Base-by-base conservation (phyloP, 176 grass and related monocot genomes). In the Eleusine coracana region DNA sequence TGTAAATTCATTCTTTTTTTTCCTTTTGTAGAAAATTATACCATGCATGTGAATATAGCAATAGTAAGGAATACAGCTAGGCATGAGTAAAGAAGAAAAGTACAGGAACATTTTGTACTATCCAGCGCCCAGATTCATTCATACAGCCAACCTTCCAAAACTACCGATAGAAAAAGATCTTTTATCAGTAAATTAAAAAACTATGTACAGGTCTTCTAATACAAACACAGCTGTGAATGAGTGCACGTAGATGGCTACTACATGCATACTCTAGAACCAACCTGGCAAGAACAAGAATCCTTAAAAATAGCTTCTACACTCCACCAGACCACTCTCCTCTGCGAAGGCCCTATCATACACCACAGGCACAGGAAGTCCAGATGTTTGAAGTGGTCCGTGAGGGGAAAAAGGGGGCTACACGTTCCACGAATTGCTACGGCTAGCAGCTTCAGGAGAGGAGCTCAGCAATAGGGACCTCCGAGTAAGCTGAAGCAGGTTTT, bases 21-120 rank as follows among this genome's bases (percentile, higher is more conserved):
- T 48, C 31, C 31, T 34, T 34, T 34, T 34, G 31, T 39, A 70
- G 10, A 14, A 25, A 73, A 49, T 9, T 72, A 50, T 72, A 29
- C 23, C 27, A 71, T 41, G 18, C 77, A 89, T 71, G 46, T 86
- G 78, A 38, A 40, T 16, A 67, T 31, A 28, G 56, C 28, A 78
- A 86, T 77, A 86, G 59, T 82, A 71, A 69, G 46, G 46, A 66
- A 18, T 21, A 67, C 73, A 58, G 36, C 40, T 74, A 61, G 20
- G 60, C 70, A 74, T 66, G 63, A 21, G 14, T 18, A n/a, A 21
- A 71, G 18, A 15, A 56, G 39, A 51, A 18, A 34, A 49, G 39
- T 17, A 25, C 61, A 87, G 73, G 52, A 55, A 50, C 69, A 40
- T n/a, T 68, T 68, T 61, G 68, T 29, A 40, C 69, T 7, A 62